phyloP scores from a whole-genome alignment of 371 early-diverging fungal genomes.

The Amoeboaphelidium protococcarum region DNA sequence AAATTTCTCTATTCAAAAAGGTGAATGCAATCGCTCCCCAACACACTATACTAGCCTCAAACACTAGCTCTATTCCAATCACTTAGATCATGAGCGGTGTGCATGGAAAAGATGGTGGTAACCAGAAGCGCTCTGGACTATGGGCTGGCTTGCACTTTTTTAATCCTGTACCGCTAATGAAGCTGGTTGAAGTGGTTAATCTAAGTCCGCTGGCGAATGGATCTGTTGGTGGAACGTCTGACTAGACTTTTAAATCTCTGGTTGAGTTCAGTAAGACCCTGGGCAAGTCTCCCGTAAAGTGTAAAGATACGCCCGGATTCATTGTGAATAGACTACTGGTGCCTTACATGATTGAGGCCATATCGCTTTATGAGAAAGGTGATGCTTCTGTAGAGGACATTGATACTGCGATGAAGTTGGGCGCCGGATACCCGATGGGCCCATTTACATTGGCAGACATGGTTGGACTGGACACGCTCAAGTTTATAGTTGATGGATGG shows the following conservation, averaged over 20 bases:
- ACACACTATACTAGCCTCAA: conserved; percentile 61
- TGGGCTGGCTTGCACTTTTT: conserved; percentile 86
- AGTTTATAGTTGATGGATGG: conserved; percentile 68
- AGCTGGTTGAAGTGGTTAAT: conserved; percentile 75
- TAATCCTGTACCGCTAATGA: conserved; percentile 92
- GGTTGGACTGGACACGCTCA: conserved; percentile 81
- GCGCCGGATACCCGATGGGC: conserved; percentile 95
- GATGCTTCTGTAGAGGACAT: conserved; percentile 66
- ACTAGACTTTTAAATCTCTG: too few relatives aligned
- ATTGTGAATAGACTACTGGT: conserved; percentile 86
- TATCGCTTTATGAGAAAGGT: conserved; percentile 65
- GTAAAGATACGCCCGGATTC: conserved; percentile 94
- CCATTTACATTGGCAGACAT: conserved; percentile 77
- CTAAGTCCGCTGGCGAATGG: conserved; percentile 24
- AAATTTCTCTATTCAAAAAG: conserved; percentile 42
- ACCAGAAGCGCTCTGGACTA: too few relatives aligned
- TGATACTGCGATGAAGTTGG: conserved; percentile 89
- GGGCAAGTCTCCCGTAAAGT: conserved; percentile 62
- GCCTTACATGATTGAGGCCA: conserved; percentile 82
- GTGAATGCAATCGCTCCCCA: conserved; percentile 42
- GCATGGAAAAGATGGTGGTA: too few relatives aligned
- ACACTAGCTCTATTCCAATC: conserved; percentile 74
- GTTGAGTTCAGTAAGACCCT: conserved; percentile 33
- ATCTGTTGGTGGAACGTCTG: too few relatives aligned
- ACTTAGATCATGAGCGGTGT: conserved; percentile 30